These are phyloP conservation scores for Fusarium penzigii DNA, from an alignment of 2,329 filamentous ascomycete genomes.

Conservation along the genomic window DNA sequence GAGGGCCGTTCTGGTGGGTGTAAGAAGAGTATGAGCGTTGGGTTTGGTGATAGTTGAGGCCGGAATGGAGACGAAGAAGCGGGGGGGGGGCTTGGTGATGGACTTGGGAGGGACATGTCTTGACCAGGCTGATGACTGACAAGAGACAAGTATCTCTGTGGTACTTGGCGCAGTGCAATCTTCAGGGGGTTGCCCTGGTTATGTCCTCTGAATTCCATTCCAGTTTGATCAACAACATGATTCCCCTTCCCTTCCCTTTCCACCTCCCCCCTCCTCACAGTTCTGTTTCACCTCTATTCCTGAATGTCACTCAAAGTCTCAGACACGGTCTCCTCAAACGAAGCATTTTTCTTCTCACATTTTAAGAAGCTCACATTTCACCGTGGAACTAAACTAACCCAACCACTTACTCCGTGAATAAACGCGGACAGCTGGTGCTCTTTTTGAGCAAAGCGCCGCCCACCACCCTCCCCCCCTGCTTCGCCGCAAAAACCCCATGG, in stretches of 20 bases:
- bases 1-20: too few relatives aligned
- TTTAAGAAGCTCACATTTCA: neutral
- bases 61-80: too few relatives aligned
- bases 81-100: neutral
- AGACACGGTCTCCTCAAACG: neutral
- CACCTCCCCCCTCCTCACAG: neutral
- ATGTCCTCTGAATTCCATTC: neutral
- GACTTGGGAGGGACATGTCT: neutral
- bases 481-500: too few relatives aligned
- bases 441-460: too few relatives aligned
- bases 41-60: too few relatives aligned
- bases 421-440: too few relatives aligned
- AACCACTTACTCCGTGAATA: neutral
- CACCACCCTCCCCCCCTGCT: too few relatives aligned
- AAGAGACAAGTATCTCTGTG: neutral
- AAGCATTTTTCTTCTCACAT: neutral
- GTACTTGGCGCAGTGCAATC: neutral
- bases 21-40: too few relatives aligned
- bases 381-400: neutral
- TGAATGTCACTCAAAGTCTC: neutral
- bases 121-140: neutral
- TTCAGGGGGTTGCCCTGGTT: neutral
- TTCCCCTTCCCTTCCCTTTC: neutral
- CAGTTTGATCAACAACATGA: neutral
- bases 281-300: neutral